Conservation (phyloP, 75 land plant genomes). For the Pinus taeda region DNA sequence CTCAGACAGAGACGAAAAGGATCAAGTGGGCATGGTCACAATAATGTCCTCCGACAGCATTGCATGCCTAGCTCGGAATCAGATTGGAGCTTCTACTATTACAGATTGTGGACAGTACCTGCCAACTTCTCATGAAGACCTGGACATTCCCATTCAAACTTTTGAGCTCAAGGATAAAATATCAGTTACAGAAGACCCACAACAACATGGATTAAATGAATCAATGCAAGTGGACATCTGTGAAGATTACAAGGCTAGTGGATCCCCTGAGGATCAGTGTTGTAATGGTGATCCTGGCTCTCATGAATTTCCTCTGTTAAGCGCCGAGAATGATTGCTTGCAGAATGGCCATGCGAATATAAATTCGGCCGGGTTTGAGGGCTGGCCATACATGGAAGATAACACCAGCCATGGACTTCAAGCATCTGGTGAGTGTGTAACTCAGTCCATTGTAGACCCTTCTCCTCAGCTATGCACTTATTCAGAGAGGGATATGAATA, state of each 20-base stretch:
- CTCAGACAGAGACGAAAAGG: constrained; percentile 22
- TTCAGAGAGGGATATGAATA: constrained; percentile 1
- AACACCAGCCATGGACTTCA: constrained; percentile 31
- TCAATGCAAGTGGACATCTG: constrained; percentile 12
- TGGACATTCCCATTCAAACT: background rate
- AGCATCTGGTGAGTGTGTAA: constrained; percentile 35
- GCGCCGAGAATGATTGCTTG: constrained; percentile 30
- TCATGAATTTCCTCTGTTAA: constrained; percentile 8
- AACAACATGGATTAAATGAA: background rate
- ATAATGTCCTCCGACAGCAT: constrained; percentile 3
- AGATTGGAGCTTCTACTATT: background rate
- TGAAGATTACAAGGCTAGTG: constrained; percentile 12
- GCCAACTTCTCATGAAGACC: background rate
- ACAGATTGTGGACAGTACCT: constrained; percentile 1
- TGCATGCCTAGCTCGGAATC: background rate
- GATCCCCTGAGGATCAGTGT: constrained; percentile 25
- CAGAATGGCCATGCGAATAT: constrained; percentile 27
- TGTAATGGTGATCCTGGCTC: constrained; percentile 21
- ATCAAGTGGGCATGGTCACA: constrained; percentile 1
- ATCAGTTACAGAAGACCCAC: background rate
- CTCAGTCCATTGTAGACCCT: constrained; percentile 21
- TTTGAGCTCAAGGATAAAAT: constrained; percentile 7
- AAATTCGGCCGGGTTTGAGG: constrained; percentile 29
- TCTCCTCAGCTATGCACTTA: background rate
- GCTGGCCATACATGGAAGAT: constrained; percentile 45